Conservation (phyloP, 75 land plant species). For the Sequoiadendron giganteum region DNA sequence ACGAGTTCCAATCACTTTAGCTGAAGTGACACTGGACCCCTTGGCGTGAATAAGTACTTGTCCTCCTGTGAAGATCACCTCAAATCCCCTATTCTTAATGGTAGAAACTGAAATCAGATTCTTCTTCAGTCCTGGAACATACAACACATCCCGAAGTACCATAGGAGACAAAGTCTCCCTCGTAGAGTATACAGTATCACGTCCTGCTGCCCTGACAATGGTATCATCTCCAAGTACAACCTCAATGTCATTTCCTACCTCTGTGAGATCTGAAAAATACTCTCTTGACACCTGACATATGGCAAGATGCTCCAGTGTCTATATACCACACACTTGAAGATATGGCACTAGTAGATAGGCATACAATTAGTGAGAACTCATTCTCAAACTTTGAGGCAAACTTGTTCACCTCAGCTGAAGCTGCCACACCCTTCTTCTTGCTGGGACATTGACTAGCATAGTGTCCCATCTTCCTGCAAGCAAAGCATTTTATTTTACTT, state of each 20-base stretch:
- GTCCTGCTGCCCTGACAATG: neutral
- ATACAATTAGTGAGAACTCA: neutral
- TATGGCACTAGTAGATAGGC: neutral
- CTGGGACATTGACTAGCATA: neutral
- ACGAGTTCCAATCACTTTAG: neutral
- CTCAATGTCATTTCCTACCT: neutral
- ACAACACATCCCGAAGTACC: neutral
- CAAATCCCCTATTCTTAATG: neutral
- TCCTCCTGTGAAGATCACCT: neutral
- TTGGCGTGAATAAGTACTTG: neutral
- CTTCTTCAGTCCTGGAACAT: neutral
- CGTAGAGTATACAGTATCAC: neutral
- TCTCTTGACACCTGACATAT: neutral
- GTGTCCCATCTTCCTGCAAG: neutral
- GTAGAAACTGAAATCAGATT: neutral
- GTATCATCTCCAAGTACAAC: neutral
- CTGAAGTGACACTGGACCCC: neutral
- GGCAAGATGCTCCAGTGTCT: neutral
- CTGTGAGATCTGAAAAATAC: neutral
- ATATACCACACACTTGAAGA: neutral
- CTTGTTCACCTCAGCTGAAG: neutral
- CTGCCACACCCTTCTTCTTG: neutral
- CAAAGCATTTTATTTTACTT: neutral
- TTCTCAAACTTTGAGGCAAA: neutral
- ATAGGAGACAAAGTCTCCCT: neutral